A percentile compares a stretch with the other conserved stretches of the same genome.
Conservation (phyloP, 305 asterid species). For the Solanum chacoense region DNA sequence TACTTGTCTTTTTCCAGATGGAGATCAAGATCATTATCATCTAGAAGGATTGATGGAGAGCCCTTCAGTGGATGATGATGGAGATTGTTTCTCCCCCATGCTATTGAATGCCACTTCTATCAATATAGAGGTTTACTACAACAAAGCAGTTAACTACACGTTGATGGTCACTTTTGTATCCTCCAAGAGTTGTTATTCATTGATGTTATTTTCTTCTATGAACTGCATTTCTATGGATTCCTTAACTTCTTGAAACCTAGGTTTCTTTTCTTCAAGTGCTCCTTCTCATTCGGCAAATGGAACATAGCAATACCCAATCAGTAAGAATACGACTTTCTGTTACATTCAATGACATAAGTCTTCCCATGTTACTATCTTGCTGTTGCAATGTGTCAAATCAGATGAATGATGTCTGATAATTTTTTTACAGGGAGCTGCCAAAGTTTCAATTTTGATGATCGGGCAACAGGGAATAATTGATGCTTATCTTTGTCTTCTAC, state of each 20-base stretch:
- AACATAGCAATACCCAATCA: slow-evolving; percentile 93
- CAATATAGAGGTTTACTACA: slow-evolving; percentile 85
- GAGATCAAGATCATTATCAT: slow-evolving; percentile 70
- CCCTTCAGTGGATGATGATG: slow-evolving; percentile 90
- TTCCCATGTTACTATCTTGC: background rate
- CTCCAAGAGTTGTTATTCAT: slow-evolving; percentile 24
- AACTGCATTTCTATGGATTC: slow-evolving; percentile 30
- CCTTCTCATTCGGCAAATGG: slow-evolving; percentile 93
- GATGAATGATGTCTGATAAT: background rate
- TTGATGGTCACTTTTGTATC: slow-evolving; percentile 99
- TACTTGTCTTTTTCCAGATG: slow-evolving; percentile 32
- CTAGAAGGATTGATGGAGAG: slow-evolving; percentile 96
- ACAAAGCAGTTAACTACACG: slow-evolving; percentile 93
- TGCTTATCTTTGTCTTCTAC: slow-evolving; percentile 93
- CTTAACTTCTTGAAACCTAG: slow-evolving; percentile 41
- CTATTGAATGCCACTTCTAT: slow-evolving; percentile 83
- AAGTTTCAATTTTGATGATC: slow-evolving; percentile 93
- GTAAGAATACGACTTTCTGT: slow-evolving; percentile 31
- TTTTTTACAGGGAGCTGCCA: slow-evolving; percentile 79
- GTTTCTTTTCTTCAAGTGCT: slow-evolving; percentile 92
- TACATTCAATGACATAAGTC: background rate
- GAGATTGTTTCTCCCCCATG: slow-evolving; percentile 95
- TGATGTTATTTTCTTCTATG: slow-evolving; percentile 1
- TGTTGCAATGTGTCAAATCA: background rate
- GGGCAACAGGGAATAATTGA: slow-evolving; percentile 99